Base-by-base conservation (phyloP, 2,329 filamentous ascomycete species). In the Trichoderma arundinaceum region DNA sequence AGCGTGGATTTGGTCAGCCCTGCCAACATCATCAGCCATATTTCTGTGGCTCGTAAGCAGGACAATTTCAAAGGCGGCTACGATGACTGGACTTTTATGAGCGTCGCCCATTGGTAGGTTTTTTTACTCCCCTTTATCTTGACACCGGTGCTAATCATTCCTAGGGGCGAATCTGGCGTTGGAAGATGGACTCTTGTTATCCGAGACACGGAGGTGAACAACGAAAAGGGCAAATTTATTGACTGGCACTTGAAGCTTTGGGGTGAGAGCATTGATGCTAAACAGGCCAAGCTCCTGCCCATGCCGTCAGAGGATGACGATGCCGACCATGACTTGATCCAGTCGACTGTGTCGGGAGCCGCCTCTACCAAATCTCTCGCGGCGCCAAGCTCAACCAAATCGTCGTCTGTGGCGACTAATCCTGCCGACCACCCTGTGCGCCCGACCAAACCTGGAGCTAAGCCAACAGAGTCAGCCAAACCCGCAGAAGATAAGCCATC, bases 41-140 rank as follows among this genome's bases (percentile, higher is more conserved):
- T 99, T 61, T 90, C 94, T 4, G 91, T 89, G 12, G 82, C 90
- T 1, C 90, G 95, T 69, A 84, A 84, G 67, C 77, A 86, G 22
- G 95, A 99, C 76, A 81, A 84, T 1, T 85, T 84, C 41, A 75
- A 79, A 0, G 78, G 79, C 22, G 95, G 95, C 8, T 99, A 98
- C 76, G 81, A 89, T 43, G 92, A 98, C 79, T 99, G 95, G 95
- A 98, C 94, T 0, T 99, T 99, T 73, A 99, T 99, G 95, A 96
- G 90, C 68, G 95, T 99, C 43, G 94, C 90, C 69, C 95, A 99
- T 76, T 99, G 94, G 91, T 93, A 84, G 78, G 89, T 78, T 19
- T 10, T 43, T 3, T 15, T 1, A 1, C 3, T 13, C 5, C 4
- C 49, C 7, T 28, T 7, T 33, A 19, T 51, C 15, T 8, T 13